Conservation (phyloP, 768 basidiomycete genomes). For the Exsudoporus frostii region DNA sequence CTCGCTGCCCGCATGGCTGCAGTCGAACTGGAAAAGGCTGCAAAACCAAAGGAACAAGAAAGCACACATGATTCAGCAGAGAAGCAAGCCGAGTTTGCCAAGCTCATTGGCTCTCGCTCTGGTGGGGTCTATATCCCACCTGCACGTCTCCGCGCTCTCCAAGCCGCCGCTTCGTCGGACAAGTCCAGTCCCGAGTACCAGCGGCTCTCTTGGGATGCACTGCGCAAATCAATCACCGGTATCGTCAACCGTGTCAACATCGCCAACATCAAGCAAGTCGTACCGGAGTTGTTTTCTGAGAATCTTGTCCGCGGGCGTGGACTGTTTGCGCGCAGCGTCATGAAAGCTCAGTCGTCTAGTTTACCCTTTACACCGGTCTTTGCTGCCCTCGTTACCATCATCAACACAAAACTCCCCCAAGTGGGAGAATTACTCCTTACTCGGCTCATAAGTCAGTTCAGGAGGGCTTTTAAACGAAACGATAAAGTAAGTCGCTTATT, state of each 20-base stretch:
- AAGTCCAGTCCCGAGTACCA: conserved; percentile 89
- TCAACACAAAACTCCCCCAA: conserved; percentile 96
- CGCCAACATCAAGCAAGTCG: conserved; percentile 90
- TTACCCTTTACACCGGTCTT: conserved; percentile 98
- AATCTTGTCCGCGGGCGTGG: conserved; percentile 93
- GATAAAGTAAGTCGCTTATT: conserved; percentile 72
- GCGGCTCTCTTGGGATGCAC: conserved; percentile 94
- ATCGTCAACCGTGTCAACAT: conserved; percentile 99
- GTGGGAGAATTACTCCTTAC: conserved; percentile 90
- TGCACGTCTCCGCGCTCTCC: conserved; percentile 86
- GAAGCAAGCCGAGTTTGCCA: conserved; percentile 84
- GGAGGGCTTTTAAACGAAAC: conserved; percentile 92
- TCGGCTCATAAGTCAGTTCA: conserved; percentile 91
- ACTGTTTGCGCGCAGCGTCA: conserved; percentile 88
- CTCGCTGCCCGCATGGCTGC: conserved; percentile 69
- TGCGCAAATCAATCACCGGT: conserved; percentile 97
- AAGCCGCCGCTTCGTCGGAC: conserved; percentile 76
- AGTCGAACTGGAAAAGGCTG: conserved; percentile 59
- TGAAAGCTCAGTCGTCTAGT: conserved; percentile 97
- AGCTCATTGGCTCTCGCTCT: conserved; percentile 74
- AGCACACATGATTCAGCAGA: conserved; percentile 51
- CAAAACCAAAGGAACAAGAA: conserved; percentile 49
- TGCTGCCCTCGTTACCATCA: conserved; percentile 87
- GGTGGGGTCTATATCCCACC: conserved; percentile 98
- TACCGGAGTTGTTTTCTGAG: conserved; percentile 89